These are phyloP conservation scores for Prototheca stagnorum DNA, from an alignment of 163 green algal species.

Conservation along the genomic window DNA sequence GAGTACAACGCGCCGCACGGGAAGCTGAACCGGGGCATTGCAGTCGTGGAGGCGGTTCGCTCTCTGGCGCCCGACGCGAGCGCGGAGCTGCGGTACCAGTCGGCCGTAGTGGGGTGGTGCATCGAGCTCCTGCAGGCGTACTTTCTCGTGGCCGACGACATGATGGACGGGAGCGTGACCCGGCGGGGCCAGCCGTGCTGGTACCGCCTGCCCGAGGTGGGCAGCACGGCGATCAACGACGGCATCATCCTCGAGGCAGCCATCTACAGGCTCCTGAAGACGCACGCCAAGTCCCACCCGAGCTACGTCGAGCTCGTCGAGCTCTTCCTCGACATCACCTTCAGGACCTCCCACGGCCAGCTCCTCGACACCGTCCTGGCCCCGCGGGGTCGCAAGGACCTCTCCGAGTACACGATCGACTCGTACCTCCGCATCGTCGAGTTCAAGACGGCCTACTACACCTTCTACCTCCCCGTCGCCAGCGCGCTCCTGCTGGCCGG, in stretches of 20 bases:
- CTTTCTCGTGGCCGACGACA: slow-evolving; percentile 98
- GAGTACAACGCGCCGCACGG: slow-evolving; percentile 89
- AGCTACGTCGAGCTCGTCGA: slow-evolving; percentile 75
- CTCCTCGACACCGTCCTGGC: slow-evolving; percentile 91
- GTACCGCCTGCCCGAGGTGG: slow-evolving; percentile 81
- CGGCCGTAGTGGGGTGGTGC: slow-evolving; percentile 83
- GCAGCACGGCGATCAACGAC: slow-evolving; percentile 93
- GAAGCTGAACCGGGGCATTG: slow-evolving; percentile 94
- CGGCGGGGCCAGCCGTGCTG: slow-evolving; percentile 92
- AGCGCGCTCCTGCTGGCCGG: slow-evolving; percentile 76
- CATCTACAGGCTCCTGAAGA: slow-evolving; percentile 85
- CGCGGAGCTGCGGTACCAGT: slow-evolving; percentile 52
- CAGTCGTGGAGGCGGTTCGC: slow-evolving; percentile 70
- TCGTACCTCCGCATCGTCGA: slow-evolving; percentile 89
- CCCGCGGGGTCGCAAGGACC: slow-evolving; percentile 22
- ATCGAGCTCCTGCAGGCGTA: slow-evolving; percentile 96
- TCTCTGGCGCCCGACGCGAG: no score
- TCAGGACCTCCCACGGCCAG: slow-evolving; percentile 87
- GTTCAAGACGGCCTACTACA: slow-evolving; percentile 93
- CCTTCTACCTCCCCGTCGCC: slow-evolving; percentile 91
- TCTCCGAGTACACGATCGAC: slow-evolving; percentile 58
- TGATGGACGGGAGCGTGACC: slow-evolving; percentile 96
- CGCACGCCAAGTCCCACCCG: slow-evolving; percentile 39
- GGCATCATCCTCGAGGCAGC: slow-evolving; percentile 88
- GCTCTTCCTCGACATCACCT: slow-evolving; percentile 93